Conservation (phyloP, 768 basidiomycete species). For the Tricholoma sp. region DNA sequence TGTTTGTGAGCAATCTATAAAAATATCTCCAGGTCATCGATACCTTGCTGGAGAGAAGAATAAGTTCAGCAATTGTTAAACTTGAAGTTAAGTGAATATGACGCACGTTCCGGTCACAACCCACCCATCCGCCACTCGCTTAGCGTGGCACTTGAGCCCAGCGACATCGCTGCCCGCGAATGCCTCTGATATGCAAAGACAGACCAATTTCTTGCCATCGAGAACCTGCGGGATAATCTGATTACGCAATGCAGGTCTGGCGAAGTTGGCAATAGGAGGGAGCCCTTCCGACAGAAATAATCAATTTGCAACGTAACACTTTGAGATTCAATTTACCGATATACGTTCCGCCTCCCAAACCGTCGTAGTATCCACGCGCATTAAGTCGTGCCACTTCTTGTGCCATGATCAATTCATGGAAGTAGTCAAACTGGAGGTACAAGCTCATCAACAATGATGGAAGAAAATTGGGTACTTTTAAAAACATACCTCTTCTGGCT, state of each 20-base stretch:
- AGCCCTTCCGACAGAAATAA: conserved; percentile 33
- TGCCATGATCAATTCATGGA: conserved; percentile 73
- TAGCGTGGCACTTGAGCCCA: conserved; percentile 68
- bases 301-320: background rate
- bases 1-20: background rate
- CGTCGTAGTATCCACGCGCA: conserved; percentile 76
- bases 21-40: background rate
- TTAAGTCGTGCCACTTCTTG: conserved; percentile 69
- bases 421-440: conserved; percentile 59
- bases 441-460: background rate
- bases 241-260: conserved; percentile 55
- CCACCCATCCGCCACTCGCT: conserved; percentile 68
- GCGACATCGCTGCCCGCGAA: conserved; percentile 77
- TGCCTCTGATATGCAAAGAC: conserved; percentile 83
- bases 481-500: conserved; percentile 61
- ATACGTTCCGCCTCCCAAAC: conserved; percentile 46
- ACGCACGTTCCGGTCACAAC: conserved; percentile 75
- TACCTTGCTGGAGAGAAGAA: background rate
- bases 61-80: background rate
- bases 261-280: conserved; percentile 79
- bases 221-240: conserved; percentile 55
- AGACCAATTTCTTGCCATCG: conserved; percentile 65
- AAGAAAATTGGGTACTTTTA: background rate
- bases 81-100: background rate
- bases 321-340: conserved; percentile 18